These are phyloP conservation scores for Plasmodium ovale DNA, from an alignment of 169 alveolate species.

Conservation along the genomic window DNA sequence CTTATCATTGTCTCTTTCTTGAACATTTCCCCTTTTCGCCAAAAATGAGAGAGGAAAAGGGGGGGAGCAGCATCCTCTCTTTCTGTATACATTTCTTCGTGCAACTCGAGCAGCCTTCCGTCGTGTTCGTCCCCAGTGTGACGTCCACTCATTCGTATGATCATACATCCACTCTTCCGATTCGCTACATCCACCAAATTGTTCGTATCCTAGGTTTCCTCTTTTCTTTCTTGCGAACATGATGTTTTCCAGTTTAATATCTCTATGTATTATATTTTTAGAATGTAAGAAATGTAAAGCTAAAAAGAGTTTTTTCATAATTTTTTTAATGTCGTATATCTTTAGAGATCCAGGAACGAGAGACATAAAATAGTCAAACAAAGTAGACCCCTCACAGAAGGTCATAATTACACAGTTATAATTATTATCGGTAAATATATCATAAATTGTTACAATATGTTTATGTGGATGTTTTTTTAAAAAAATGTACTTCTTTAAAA, in stretches of 20 bases:
- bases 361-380: constrained; percentile 62
- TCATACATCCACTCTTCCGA: neutral
- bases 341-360: constrained; percentile 77
- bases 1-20: too few relatives aligned
- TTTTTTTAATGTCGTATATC: constrained; percentile 54
- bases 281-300: constrained; percentile 82
- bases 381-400: constrained; percentile 63
- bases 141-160: neutral
- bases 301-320: constrained; percentile 77
- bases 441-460: constrained; percentile 65
- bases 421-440: constrained; percentile 24
- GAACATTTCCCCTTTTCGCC: too few relatives aligned
- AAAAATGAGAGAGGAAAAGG: too few relatives aligned
- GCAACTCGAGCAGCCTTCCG: neutral
- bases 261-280: constrained; percentile 74
- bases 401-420: constrained; percentile 51
- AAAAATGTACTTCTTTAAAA: constrained; percentile 39
- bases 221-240: constrained; percentile 52
- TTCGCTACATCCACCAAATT: constrained; percentile 5
- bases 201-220: constrained; percentile 8
- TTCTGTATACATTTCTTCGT: neutral
- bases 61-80: neutral
- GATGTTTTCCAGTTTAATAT: constrained; percentile 80
- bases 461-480: constrained; percentile 43
- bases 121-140: neutral